Base-by-base conservation (phyloP, 208 protist genomes). In the Leishmania martiniquensis region DNA sequence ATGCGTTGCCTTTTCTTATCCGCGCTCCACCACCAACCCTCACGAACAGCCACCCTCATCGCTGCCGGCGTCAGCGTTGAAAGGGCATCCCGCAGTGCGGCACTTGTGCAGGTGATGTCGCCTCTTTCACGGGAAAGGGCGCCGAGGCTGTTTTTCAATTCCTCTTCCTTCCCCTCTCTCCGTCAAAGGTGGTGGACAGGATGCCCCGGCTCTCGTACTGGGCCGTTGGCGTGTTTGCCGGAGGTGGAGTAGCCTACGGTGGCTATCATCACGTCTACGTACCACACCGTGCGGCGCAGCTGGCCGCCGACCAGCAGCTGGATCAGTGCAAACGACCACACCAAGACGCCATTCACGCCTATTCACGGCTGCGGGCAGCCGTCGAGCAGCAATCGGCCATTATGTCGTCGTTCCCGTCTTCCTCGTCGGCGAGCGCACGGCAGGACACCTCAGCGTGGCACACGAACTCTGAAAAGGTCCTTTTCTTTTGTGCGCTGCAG, bases 401-500 rank as follows among this genome's bases (percentile, higher is more conserved):
- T 44, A 25, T 12, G 13, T 15, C 62, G n/a, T 54, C 68, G 25
- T 25, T 57, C 37, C 45, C 67, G 17, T 49, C 59, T 42, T 67
- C 55, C 37, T 22, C 70, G 57, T 55, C 71, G n/a, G 49, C 44
- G 66, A 12, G 47, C 29, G 39, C 34, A 39, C 70, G 15, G 29
- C 49, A n/a, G 4, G 29, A 47, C 67, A 79, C 34, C 68, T 87
- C 80, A 10, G 70, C 52, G 73, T 85, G 57, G 59, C 59, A 52
- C 20, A 92, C 83, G 49, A 94, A 91, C 67, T 44, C 62, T 10
- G 87, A 92, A 25, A 86, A 85, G 29, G 59, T 92, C 66, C 73
- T 78, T n/a, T 85, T 94, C 52, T 94, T 87, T 49, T 92, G 88
- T 59, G 85, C 90, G 51, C 37, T 94, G 15, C 90, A 94, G 82